These are phyloP conservation scores for Grosmannia clavigera DNA, from an alignment of 2,329 filamentous ascomycete genomes.

Conservation along the genomic window DNA sequence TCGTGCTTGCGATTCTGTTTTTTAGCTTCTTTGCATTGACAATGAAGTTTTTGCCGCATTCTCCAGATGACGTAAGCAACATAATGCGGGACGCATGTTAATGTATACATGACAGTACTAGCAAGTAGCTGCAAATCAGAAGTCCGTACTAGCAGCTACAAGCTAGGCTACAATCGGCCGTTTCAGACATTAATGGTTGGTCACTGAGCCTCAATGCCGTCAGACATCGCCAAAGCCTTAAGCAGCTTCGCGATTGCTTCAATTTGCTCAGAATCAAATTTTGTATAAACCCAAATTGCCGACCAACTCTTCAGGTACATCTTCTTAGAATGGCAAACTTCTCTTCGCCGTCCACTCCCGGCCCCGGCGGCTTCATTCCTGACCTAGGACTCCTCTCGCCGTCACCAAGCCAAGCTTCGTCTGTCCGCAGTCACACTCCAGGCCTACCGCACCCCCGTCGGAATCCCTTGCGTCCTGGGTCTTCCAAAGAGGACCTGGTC, in stretches of 20 bases:
- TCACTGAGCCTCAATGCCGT: no score
- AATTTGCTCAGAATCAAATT: no score
- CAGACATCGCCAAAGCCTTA: no score
- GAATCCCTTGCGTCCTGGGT: constrained; percentile 40
- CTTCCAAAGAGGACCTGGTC: constrained; percentile 46
- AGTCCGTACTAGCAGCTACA: neutral
- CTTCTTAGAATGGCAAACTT: neutral
- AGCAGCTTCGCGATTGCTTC: neutral
- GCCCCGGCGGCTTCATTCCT: constrained; percentile 41
- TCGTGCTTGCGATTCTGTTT: neutral
- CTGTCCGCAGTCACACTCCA: neutral
- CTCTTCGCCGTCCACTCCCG: neutral
- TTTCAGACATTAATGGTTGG: no score
- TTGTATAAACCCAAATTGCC: no score
- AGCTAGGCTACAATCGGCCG: no score
- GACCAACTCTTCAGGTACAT: no score
- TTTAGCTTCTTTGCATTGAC: neutral
- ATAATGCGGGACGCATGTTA: neutral
- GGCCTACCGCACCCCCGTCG: constrained; percentile 43
- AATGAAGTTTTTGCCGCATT: neutral
- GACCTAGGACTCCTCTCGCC: constrained; percentile 37
- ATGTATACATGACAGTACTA: neutral
- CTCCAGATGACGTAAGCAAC: neutral
- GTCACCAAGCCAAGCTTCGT: constrained; percentile 23
- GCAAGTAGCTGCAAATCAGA: neutral